A percentile compares a stretch with the other conserved stretches of the same genome.
Conservation (phyloP, 441 rosid genomes). For the Melastoma candidum region DNA sequence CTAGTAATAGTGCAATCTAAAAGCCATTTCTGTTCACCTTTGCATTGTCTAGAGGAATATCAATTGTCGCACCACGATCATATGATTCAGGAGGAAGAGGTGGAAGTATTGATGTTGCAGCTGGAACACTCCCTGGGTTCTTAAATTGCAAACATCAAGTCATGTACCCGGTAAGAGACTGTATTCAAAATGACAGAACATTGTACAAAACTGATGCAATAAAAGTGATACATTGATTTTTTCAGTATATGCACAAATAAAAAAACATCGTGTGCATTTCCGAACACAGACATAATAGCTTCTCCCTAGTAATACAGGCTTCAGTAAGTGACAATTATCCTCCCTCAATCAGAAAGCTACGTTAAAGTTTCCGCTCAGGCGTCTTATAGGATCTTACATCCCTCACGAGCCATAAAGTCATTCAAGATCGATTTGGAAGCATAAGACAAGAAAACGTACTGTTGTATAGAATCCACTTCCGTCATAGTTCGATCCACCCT, state of each 20-base stretch:
- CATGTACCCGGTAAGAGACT: neutral
- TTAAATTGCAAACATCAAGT: conserved; percentile 21
- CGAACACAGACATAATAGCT: neutral
- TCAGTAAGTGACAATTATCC: too few relatives aligned
- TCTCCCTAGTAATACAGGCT: too few relatives aligned
- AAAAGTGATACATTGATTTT: too few relatives aligned
- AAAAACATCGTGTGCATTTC: too few relatives aligned
- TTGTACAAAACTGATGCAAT: too few relatives aligned
- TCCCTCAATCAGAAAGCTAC: too few relatives aligned
- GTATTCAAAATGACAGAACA: too few relatives aligned
- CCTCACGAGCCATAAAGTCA: neutral
- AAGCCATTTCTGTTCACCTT: conserved; percentile 33
- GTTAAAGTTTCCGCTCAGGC: too few relatives aligned
- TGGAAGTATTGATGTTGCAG: conserved; percentile 69
- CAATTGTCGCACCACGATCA: conserved; percentile 83
- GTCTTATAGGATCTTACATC: neutral
- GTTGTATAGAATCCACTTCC: conserved; percentile 18
- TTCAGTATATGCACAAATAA: too few relatives aligned
- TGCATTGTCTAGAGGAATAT: conserved; percentile 71
- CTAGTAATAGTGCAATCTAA: too few relatives aligned
- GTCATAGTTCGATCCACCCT: conserved; percentile 13
- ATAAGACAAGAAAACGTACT: conserved; percentile 6
- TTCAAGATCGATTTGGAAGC: conserved; percentile 1
- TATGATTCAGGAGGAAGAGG: conserved; percentile 97
- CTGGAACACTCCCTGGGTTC: conserved; percentile 67